Evolutionary conservation across 2,329 filamentous ascomycete genomes (phyloP), one percentile per base, ranked within the genome.

Genomic region (Aspergillus sp.): DNA sequence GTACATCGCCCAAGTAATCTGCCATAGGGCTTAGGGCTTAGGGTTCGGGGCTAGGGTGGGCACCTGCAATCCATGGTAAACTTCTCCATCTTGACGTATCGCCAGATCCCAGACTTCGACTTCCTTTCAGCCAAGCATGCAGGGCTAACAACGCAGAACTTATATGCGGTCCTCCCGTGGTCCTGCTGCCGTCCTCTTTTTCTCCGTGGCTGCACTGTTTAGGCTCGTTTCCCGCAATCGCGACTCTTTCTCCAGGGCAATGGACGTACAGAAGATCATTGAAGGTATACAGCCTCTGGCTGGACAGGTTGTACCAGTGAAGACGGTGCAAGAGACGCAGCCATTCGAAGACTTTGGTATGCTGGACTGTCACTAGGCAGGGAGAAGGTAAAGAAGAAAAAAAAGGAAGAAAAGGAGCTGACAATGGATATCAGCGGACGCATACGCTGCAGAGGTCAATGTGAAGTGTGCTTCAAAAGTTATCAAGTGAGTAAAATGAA

Each of bases 401-500:
- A 35, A 12, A 33, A 4, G 2, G 7, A 12, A 38, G 29, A 7
- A 41, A n/a, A 26, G 19, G 30, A 32, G 34, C 46, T 55, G 35
- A 54, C 46, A 49, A 50, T 56, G 34, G 51, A 45, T 28, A n/a
- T 3, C 48, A 73, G 71, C 54, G 29, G 63, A 71, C 43, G 71
- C 70, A 9, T 70, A 69, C 45, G 66, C 69, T 42, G 65, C 66
- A 19, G 70, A 72, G 56, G 67, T 74, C 47, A 66, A 69, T 39
- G 59, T 70, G 41, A 72, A 69, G 57, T 59, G 61, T 44, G 70
- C 71, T 7, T 68, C 68, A 12, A 69, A 68, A 50, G 68, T 71
- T 41, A 58, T 69, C 43, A 69, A 72, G 71, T 72, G 55, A 48
- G 64, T 49, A 19, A 26, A 39, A 6, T 5, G 26, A 28, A 4